phyloP scores from a whole-genome alignment of 2,329 filamentous ascomycete species.

The Aspergillus cejpii region DNA sequence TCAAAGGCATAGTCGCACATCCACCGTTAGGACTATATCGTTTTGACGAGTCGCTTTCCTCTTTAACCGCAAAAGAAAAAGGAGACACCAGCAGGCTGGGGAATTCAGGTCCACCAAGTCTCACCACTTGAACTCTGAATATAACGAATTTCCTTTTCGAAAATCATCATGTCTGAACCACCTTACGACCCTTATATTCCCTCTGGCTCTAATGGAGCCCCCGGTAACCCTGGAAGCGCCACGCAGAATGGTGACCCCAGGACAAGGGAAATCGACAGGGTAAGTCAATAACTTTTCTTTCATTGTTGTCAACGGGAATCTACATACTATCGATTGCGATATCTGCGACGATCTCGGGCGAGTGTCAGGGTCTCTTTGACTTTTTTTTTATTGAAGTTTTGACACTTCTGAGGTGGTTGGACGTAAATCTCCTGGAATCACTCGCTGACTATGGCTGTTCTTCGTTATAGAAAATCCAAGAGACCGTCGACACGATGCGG shows the following conservation, averaged over 20 bases:
- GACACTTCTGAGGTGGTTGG: not conserved
- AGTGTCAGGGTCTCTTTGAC: too few relatives aligned
- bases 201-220: conserved; percentile 49
- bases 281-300: conserved; percentile 49
- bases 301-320: not conserved
- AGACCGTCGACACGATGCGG: conserved; percentile 89
- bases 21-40: not conserved
- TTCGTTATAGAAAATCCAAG: conserved; percentile 78
- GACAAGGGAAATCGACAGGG: conserved; percentile 72
- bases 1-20: not conserved
- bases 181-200: conserved; percentile 90
- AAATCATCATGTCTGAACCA: conserved; percentile 50
- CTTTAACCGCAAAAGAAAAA: conserved; percentile 5
- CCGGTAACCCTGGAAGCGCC: conserved; percentile 47
- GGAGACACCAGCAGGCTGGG: conserved; percentile 11
- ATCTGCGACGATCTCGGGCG: not conserved
- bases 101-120: conserved; percentile 14
- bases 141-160: conserved; percentile 12
- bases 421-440: not conserved
- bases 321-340: not conserved
- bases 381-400: too few relatives aligned
- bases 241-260: conserved; percentile 53
- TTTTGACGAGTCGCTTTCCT: conserved; percentile 5
- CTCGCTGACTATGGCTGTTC: conserved; percentile 17
- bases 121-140: conserved; percentile 8